phyloP scores from a whole-genome alignment of 2,329 filamentous ascomycete genomes.

The Colletotrichum graminicola region DNA sequence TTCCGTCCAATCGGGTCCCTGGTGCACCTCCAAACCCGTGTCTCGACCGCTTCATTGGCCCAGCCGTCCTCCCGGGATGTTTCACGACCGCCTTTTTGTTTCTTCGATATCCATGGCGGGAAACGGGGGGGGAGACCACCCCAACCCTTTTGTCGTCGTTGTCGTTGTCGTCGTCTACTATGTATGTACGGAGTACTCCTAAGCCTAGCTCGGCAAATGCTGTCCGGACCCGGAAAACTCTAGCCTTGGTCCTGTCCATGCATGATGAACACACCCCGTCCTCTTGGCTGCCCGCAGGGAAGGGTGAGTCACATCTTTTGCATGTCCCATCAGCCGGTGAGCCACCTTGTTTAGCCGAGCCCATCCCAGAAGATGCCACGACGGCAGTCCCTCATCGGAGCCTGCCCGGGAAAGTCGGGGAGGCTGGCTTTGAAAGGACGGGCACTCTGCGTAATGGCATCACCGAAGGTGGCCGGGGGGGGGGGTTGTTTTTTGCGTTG shows the following conservation, averaged over 20 bases:
- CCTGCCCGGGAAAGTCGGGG: slow-evolving; percentile 17
- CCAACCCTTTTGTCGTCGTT: neutral
- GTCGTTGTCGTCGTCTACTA: neutral
- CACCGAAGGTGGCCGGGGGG: neutral
- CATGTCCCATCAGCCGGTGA: slow-evolving; percentile 5
- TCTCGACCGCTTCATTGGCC: slow-evolving; percentile 37
- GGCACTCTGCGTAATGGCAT: neutral
- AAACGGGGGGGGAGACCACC: neutral
- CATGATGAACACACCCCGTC: slow-evolving; percentile 14
- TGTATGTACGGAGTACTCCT: no score
- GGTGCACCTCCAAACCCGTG: slow-evolving; percentile 1
- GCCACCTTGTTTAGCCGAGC: neutral
- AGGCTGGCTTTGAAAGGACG: slow-evolving; percentile 18
- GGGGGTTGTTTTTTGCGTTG: neutral
- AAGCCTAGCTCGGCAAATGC: neutral
- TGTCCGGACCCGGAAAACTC: neutral
- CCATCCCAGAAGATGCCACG: neutral
- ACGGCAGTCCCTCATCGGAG: neutral
- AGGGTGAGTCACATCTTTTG: slow-evolving; percentile 34
- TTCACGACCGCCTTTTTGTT: slow-evolving; percentile 41
- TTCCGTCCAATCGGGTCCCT: slow-evolving; percentile 36
- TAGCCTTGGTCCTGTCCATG: neutral
- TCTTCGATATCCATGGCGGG: slow-evolving; percentile 22
- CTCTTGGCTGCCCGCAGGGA: slow-evolving; percentile 4
- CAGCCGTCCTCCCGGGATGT: slow-evolving; percentile 39